Base-by-base conservation (phyloP, 441 rosid genomes). In the Adansonia gregorii region DNA sequence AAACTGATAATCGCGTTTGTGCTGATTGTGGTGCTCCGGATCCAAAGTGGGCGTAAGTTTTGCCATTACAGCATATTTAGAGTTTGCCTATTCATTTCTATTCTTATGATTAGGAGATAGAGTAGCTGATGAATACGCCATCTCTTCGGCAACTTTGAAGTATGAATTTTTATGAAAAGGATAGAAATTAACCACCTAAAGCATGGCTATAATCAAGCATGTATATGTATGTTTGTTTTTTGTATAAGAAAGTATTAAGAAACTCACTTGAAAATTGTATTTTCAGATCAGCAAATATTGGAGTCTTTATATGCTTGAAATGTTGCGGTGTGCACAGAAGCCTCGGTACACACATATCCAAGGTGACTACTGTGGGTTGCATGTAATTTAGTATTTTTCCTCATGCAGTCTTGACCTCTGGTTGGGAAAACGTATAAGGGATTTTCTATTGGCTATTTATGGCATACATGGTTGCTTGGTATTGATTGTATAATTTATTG, bases 1-100 rank as follows among this genome's bases (percentile, higher is more conserved):
- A 92, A 85, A 80, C 82, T 72, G 98, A 93, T 83, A 96, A 96
- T 87, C 94, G 89, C 67, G 11, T 35, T 68, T 96, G 99, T 83
- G 99, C 99, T 79, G 99, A 96, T 85, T 96, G 99, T 61, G 87
- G 91, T 68, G 95, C 98, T 78, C 89, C 95, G 3, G 99, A 93
- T 93, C 99, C 99, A 76, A 94, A 93, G 80, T 96, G 98, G 98
- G 99, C 98, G 98, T 96, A 87, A 89, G 99, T 88, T 72, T 79
- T 39, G 45, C 51, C 46, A 67, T 72, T 67, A 68, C 12, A 35
- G 2, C 49, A 8, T 46, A 22, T 73, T 78, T n/a, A 48, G 43
- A 58, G 76, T 19, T 58, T 12, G 20, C 48, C 48, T 9, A 15
- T 79, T 77, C 52, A 0, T 43, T 19, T 49, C 5, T 31, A 41